Evolutionary conservation across 345 rosid species (phyloP).

Genomic region (Cardamine occulta): DNA sequence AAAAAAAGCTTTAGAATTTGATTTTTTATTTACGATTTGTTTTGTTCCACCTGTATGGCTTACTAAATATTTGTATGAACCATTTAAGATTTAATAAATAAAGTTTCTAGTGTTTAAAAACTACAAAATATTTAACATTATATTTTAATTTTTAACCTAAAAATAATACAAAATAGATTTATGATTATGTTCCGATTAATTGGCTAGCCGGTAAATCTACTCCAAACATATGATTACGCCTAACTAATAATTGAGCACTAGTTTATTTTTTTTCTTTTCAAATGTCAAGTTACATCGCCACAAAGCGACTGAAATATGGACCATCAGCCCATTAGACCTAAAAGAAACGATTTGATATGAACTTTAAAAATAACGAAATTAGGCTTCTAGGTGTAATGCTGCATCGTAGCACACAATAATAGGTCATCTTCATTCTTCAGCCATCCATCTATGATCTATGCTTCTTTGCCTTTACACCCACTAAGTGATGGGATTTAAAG

Average conservation of each 20-base stretch:
- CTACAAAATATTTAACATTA: background rate
- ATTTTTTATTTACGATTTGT: no score
- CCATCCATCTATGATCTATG: conserved; percentile 30
- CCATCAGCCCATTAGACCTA: conserved; percentile 23
- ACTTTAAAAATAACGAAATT: conserved; percentile 17
- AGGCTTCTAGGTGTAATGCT: conserved; percentile 24
- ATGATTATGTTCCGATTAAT: background rate
- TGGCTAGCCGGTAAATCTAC: background rate
- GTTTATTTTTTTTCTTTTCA: background rate
- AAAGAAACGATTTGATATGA: conserved; percentile 25
- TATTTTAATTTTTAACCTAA: no score
- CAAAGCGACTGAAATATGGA: conserved; percentile 25
- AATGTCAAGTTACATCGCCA: conserved; percentile 30
- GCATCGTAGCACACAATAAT: conserved; percentile 22
- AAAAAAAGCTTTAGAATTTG: no score
- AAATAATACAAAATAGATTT: no score
- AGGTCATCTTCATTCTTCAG: conserved; percentile 21
- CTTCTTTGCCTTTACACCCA: conserved; percentile 32
- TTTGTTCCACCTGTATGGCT: no score
- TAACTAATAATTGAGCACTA: background rate
- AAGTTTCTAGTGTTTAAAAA: no score
- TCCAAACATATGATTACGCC: conserved; percentile 11
- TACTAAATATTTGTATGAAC: no score
- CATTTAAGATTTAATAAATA: no score
- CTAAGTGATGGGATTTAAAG: conserved; percentile 41